A percentile compares a stretch with the other conserved stretches of the same genome.
These are phyloP conservation scores for Eurotiales sp. DNA, from an alignment of 2,329 filamentous ascomycete genomes.

Conservation along the genomic window DNA sequence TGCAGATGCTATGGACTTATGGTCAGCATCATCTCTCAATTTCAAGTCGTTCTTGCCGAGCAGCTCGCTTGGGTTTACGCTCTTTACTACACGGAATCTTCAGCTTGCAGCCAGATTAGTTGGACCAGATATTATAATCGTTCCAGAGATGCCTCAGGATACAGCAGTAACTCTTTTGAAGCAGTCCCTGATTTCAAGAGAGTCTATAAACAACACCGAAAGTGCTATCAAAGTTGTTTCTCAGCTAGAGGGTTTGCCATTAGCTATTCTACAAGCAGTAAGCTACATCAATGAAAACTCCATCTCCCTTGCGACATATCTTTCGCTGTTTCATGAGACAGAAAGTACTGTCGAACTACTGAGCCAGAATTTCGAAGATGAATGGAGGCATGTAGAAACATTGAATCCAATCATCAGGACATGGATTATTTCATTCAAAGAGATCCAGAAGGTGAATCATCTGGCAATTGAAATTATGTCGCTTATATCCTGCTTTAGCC, in stretches of 20 bases:
- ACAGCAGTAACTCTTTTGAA: conserved; percentile 12
- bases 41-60: conserved; percentile 18
- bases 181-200: not conserved
- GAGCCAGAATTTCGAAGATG: conserved; percentile 31
- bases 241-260: conserved; percentile 16
- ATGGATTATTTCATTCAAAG: conserved; percentile 35
- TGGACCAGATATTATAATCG: conserved; percentile 11
- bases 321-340: conserved; percentile 19
- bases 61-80: conserved; percentile 19
- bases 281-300: conserved; percentile 18
- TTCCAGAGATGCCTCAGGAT: conserved; percentile 13
- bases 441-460: conserved; percentile 25
- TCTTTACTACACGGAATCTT: conserved; percentile 24
- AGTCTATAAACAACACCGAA: not conserved
- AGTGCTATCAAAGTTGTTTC: conserved; percentile 7
- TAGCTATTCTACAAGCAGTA: conserved; percentile 19
- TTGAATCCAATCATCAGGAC: conserved; percentile 32
- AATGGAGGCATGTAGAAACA: conserved; percentile 23
- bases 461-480: conserved; percentile 30
- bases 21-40: conserved; percentile 15
- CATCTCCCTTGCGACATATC: conserved; percentile 15
- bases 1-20: conserved; percentile 21
- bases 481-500: conserved; percentile 29
- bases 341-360: conserved; percentile 29
- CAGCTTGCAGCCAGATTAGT: conserved; percentile 15